Evolutionary conservation across 257 asterid species (phyloP), one percentile per base, ranked within the genome.

Genomic region (Verbascum thapsus): DNA sequence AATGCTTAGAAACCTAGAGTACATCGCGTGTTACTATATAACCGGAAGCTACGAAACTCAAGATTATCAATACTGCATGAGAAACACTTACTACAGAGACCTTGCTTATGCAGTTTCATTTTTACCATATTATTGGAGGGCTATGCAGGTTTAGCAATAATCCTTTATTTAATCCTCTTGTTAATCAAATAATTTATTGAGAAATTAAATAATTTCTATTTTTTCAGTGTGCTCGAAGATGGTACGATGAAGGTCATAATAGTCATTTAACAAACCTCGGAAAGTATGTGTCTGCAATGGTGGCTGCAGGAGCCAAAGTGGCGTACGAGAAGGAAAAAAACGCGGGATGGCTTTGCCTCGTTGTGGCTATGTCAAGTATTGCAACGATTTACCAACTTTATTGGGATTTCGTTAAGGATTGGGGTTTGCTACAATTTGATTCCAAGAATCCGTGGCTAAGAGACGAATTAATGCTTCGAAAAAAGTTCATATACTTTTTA

Each of bases 361-460:
- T 86, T 13, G 87, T 91, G 3, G 62, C 69, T 8, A 49, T 81
- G 70, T 91, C 98, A 22, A 91, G 95, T 74, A 74, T 37, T 40
- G 95, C 98, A 63, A 91, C 96, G 16, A 58, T 91, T 0, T 91
- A 88, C 59, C 96, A 91, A 73, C 80, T 91, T 32, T 91, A 91
- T 61, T 91, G 98, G 98, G 98, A 91, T 62, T 91, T 84, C 64
- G 98, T 88, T 0, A 91, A 81, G 60, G 98, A 91, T 50, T 91
- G 98, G 98, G 98, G 98, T 10, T 68, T 91, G 76, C 89, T 91
- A 4, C 96, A 86, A 74, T 45, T 74, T 43, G 43, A 79, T 64
- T 91, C 96, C 87, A 86, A 79, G 83, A 88, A 91, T 63, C 98
- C 95, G 5, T 88, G 98, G 96, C 75, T 91, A 53, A 85, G 98